phyloP scores from a whole-genome alignment of 2,329 filamentous ascomycete species.

The Claviceps lovelessii region DNA sequence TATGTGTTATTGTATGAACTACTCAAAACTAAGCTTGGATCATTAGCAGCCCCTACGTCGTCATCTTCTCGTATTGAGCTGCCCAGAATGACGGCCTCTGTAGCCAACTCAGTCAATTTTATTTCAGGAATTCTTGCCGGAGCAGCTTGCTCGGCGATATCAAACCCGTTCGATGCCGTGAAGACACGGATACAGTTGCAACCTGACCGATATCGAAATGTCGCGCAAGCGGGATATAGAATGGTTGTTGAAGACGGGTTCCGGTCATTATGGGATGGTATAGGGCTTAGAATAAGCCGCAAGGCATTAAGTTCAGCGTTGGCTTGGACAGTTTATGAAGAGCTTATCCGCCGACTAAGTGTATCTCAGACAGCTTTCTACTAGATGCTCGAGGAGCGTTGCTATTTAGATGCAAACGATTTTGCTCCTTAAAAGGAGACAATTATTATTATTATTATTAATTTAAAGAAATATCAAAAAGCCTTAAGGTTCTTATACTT shows the following conservation, averaged over 20 bases:
- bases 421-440: too few relatives aligned
- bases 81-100: conserved; percentile 16
- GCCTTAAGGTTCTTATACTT: too few relatives aligned
- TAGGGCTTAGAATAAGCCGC: conserved; percentile 73
- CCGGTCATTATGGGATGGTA: conserved; percentile 68
- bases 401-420: too few relatives aligned
- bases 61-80: conserved; percentile 6
- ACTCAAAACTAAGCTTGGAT: conserved; percentile 48
- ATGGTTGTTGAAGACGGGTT: conserved; percentile 76
- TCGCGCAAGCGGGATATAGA: conserved; percentile 57
- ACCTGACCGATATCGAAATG: conserved; percentile 68
- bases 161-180: conserved; percentile 92
- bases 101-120: conserved; percentile 64
- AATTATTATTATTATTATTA: too few relatives aligned
- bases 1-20: conserved; percentile 93
- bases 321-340: conserved; percentile 95
- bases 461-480: too few relatives aligned
- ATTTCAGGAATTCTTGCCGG: conserved; percentile 68
- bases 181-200: conserved; percentile 91
- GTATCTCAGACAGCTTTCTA: neutral
- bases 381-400: too few relatives aligned
- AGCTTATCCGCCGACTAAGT: conserved; percentile 54
- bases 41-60: conserved; percentile 8
- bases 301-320: conserved; percentile 91
- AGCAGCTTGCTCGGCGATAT: conserved; percentile 69